phyloP scores from a whole-genome alignment of 257 asterid species.

The Jasminum sambac region DNA sequence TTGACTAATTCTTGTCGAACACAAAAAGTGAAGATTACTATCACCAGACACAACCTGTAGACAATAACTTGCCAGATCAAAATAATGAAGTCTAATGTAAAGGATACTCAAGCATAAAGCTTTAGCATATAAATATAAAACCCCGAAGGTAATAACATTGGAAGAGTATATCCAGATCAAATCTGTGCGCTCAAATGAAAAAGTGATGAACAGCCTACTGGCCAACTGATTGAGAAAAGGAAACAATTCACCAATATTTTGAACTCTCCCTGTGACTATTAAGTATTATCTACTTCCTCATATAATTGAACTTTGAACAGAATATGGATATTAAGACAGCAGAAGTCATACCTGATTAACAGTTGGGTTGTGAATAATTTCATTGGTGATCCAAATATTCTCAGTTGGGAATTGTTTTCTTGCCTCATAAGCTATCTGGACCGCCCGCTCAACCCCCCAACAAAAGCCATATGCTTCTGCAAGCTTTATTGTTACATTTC shows the following conservation, averaged over 20 bases:
- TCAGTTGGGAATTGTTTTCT: conserved; percentile 83
- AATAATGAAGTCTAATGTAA: conserved; percentile 7
- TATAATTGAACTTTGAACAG: neutral
- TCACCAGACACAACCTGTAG: neutral
- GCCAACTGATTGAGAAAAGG: neutral
- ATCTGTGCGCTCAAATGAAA: neutral
- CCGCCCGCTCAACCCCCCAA: conserved; percentile 99
- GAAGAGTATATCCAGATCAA: neutral
- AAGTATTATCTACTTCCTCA: neutral
- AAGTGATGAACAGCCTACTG: neutral
- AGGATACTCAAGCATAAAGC: neutral
- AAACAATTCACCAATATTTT: neutral
- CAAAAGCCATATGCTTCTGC: conserved; percentile 97
- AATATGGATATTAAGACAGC: conserved; percentile 5
- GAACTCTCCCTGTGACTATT: conserved; percentile 2
- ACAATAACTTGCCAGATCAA: neutral
- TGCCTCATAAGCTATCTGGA: conserved; percentile 97
- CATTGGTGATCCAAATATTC: conserved; percentile 91
- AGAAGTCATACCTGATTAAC: conserved; percentile 67
- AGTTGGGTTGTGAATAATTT: conserved; percentile 92
- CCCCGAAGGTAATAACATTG: neutral
- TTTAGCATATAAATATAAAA: neutral
- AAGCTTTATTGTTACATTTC: conserved; percentile 84
- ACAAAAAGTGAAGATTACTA: neutral
- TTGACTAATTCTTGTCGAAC: neutral